phyloP scores from a whole-genome alignment of 2,329 filamentous ascomycete species.

The Fonsecaea monophora region DNA sequence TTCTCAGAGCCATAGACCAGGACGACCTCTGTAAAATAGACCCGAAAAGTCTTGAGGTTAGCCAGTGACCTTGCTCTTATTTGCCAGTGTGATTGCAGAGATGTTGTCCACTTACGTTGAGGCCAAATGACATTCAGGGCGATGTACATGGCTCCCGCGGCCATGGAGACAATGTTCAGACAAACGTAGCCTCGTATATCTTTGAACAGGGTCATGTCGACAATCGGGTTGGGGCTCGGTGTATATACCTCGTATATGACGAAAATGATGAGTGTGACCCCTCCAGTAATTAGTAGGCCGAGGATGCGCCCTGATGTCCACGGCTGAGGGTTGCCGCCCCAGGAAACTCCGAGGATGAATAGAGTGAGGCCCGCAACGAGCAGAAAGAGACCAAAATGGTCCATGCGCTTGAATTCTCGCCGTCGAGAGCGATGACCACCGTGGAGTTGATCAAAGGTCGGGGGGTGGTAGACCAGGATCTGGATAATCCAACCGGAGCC shows the following conservation, averaged over 20 bases:
- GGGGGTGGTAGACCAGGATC: slow-evolving; percentile 53
- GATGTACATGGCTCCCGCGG: slow-evolving; percentile 24
- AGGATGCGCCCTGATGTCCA: slow-evolving; percentile 41
- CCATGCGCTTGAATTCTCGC: slow-evolving; percentile 53
- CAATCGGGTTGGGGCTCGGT: slow-evolving; percentile 17
- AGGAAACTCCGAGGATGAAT: slow-evolving; percentile 54
- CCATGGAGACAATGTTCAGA: slow-evolving; percentile 18
- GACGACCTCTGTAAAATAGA: neutral
- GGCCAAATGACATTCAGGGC: slow-evolving; percentile 27
- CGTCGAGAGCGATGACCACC: slow-evolving; percentile 42
- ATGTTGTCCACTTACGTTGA: neutral
- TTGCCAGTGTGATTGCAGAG: no score
- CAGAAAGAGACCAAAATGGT: slow-evolving; percentile 54
- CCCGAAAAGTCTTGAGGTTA: no score
- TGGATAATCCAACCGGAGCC: slow-evolving; percentile 42
- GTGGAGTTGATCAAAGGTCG: slow-evolving; percentile 50
- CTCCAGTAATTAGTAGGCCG: slow-evolving; percentile 41
- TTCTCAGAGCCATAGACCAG: neutral
- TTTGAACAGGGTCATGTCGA: slow-evolving; percentile 29
- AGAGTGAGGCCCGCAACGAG: slow-evolving; percentile 50
- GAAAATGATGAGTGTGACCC: slow-evolving; percentile 35
- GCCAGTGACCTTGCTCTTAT: no score
- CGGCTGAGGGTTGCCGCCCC: slow-evolving; percentile 35
- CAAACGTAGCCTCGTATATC: slow-evolving; percentile 26
- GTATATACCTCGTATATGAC: slow-evolving; percentile 39